These are phyloP conservation scores for Collariella sp. DNA, from an alignment of 495 filamentous ascomycete species.

Conservation along the genomic window DNA sequence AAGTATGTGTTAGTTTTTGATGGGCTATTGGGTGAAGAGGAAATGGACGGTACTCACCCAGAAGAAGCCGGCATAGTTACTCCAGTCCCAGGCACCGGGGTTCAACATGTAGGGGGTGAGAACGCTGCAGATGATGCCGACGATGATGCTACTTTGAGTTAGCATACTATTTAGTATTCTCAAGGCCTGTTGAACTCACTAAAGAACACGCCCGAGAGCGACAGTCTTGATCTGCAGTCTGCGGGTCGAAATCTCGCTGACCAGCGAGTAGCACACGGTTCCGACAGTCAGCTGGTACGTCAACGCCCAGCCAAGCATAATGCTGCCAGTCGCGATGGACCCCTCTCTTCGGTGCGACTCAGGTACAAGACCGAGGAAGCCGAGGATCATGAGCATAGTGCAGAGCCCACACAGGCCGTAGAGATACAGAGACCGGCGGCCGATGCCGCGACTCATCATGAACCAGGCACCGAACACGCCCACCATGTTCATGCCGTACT, in stretches of 20 bases:
- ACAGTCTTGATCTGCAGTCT: conserved; percentile 70
- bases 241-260: conserved; percentile 64
- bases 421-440: conserved; percentile 63
- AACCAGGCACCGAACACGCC: conserved; percentile 61
- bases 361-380: conserved; percentile 61
- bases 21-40: not conserved
- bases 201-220: conserved; percentile 56
- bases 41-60: conserved; percentile 47
- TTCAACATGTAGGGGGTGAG: conserved; percentile 73
- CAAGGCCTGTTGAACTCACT: conserved; percentile 31
- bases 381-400: conserved; percentile 60
- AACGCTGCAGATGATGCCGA: conserved; percentile 58
- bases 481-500: conserved; percentile 67
- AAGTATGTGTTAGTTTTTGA: not conserved
- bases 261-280: conserved; percentile 70
- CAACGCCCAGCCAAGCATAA: conserved; percentile 65
- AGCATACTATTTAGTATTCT: not conserved
- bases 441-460: conserved; percentile 58
- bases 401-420: conserved; percentile 58
- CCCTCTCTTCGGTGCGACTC: conserved; percentile 43
- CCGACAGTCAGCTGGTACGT: conserved; percentile 71
- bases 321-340: conserved; percentile 58
- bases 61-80: conserved; percentile 73
- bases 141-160: conserved; percentile 46
- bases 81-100: conserved; percentile 65